Conservation (phyloP, 306 rosid genomes). For the Carpinus fangiana region DNA sequence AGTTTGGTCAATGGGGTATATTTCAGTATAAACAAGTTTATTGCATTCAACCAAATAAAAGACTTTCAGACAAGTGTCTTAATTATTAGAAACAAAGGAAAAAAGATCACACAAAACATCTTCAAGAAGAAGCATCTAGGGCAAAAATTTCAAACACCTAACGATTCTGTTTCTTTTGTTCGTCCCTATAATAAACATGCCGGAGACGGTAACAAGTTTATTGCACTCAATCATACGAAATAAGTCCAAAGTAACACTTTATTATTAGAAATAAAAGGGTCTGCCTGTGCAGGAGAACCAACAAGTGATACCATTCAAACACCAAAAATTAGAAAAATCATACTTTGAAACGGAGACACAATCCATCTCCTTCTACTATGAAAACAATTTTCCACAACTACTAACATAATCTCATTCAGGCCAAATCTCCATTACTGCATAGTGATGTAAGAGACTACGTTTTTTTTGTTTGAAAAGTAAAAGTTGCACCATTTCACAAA, state of each 20-base stretch:
- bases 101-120: no score
- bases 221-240: background rate
- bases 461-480: constrained; percentile 17
- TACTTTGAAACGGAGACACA: constrained; percentile 19
- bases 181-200: no score
- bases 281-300: background rate
- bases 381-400: constrained; percentile 38
- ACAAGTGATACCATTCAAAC: background rate
- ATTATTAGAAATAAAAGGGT: constrained; percentile 36
- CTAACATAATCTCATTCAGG: constrained; percentile 35
- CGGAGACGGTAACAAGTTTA: no score
- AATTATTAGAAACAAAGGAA: no score
- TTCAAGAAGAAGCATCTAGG: no score
- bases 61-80: no score
- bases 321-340: constrained; percentile 23
- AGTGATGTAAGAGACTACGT: constrained; percentile 29
- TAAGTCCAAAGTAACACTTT: constrained; percentile 7
- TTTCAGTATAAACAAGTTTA: no score
- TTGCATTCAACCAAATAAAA: no score
- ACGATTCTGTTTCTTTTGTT: no score
- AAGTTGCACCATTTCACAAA: no score
- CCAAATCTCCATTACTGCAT: constrained; percentile 36
- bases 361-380: constrained; percentile 33
- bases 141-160: no score
- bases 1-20: no score